A percentile compares a stretch with the other conserved stretches of the same genome.
Evolutionary conservation across 2,329 filamentous ascomycete genomes (phyloP).

Genomic region (Pyrenophora teres): DNA sequence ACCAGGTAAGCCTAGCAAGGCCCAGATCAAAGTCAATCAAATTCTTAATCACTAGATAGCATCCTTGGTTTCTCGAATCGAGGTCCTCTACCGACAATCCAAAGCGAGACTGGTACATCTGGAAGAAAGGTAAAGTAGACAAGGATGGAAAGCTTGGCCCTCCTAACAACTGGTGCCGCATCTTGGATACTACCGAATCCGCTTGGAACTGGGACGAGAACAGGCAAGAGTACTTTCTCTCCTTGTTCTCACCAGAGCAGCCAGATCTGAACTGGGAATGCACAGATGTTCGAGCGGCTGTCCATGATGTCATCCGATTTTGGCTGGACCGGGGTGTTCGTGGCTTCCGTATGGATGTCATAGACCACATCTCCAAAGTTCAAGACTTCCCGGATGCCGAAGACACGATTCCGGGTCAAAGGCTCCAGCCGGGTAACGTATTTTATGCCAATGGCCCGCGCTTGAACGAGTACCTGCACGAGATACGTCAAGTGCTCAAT

Average conservation of each 20-base stretch:
- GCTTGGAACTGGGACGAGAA: conserved; percentile 73
- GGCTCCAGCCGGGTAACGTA: conserved; percentile 52
- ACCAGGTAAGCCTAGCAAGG: conserved; percentile 3
- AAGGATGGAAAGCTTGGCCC: conserved; percentile 65
- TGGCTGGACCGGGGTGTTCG: conserved; percentile 74
- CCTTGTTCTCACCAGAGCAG: conserved; percentile 75
- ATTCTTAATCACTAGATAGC: conserved; percentile 29
- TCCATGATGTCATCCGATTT: conserved; percentile 75
- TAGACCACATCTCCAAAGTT: conserved; percentile 46
- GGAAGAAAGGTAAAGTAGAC: conserved; percentile 53
- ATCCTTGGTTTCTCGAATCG: conserved; percentile 64
- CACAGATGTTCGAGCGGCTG: conserved; percentile 65
- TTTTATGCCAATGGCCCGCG: conserved; percentile 70
- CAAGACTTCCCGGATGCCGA: conserved; percentile 38
- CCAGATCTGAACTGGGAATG: conserved; percentile 87
- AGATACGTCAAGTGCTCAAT: conserved; percentile 66
- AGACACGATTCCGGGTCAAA: conserved; percentile 36
- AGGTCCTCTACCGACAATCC: conserved; percentile 52
- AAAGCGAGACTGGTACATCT: conserved; percentile 63
- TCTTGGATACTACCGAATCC: conserved; percentile 60
- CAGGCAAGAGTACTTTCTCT: conserved; percentile 76
- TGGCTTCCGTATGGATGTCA: conserved; percentile 52
- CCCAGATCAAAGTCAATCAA: no score
- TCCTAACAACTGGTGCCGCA: conserved; percentile 73
- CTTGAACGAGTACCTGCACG: conserved; percentile 70